A percentile compares a stretch with the other conserved stretches of the same genome.
Evolutionary conservation across 2,329 filamentous ascomycete species (phyloP).

Genomic region (Hyphodiscus sp.): DNA sequence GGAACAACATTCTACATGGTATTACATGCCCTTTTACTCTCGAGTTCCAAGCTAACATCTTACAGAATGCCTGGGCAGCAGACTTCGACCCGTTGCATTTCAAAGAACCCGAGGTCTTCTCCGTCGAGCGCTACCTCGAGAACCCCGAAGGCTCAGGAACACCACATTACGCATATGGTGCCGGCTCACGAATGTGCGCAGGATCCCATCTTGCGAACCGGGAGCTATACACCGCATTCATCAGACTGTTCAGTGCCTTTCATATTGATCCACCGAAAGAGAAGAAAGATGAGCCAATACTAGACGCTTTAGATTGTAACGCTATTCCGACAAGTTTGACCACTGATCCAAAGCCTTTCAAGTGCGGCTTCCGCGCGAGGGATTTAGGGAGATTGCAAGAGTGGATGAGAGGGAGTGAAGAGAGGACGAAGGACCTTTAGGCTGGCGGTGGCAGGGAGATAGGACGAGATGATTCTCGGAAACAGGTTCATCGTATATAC

Average conservation of each 20-base stretch:
- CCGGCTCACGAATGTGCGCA: constrained; percentile 57
- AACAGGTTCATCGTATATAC: not conserved
- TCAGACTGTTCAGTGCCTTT: constrained; percentile 54
- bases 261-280: constrained; percentile 44
- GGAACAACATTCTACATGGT: constrained; percentile 77
- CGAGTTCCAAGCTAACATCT: constrained; percentile 14
- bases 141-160: constrained; percentile 43
- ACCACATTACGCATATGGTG: constrained; percentile 56
- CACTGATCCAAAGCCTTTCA: constrained; percentile 57
- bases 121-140: constrained; percentile 65
- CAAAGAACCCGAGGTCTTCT: constrained; percentile 53
- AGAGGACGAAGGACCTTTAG: constrained; percentile 18
- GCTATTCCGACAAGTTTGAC: constrained; percentile 50
- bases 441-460: not conserved
- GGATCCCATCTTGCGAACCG: constrained; percentile 58
- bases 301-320: constrained; percentile 53
- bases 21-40: constrained; percentile 4
- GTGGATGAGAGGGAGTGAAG: constrained; percentile 44
- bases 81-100: constrained; percentile 68
- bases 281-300: constrained; percentile 41
- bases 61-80: constrained; percentile 64
- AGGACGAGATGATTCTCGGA: not conserved
- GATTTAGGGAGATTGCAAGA: constrained; percentile 38
- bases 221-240: constrained; percentile 54
- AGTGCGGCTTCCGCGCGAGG: constrained; percentile 46